A percentile compares a stretch with the other conserved stretches of the same genome.
phyloP scores from a whole-genome alignment of 73 alveolate species.

The Tetrahymena thermophila region DNA sequence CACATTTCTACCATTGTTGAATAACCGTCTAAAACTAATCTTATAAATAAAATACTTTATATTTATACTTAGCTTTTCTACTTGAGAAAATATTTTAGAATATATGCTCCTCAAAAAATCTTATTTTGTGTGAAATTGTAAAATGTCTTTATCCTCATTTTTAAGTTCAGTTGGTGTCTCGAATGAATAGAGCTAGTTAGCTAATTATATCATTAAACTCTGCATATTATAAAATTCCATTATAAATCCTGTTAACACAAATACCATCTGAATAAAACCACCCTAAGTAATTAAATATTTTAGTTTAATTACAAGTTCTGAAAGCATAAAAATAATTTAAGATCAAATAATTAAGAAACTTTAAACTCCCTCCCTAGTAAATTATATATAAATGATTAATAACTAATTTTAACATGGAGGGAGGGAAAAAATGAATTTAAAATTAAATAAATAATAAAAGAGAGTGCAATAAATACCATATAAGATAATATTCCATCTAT shows the following conservation, averaged over 20 bases:
- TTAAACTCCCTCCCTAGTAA: no score
- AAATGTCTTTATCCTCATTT: background rate
- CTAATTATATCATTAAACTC: background rate
- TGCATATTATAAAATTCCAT: background rate
- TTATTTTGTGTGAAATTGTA: background rate
- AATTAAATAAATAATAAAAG: background rate
- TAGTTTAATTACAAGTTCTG: no score
- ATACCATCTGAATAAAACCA: background rate
- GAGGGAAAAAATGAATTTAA: no score
- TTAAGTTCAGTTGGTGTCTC: background rate
- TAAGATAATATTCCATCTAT: background rate
- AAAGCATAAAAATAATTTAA: no score
- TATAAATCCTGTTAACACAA: background rate
- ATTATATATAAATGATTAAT: no score
- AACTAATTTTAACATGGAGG: no score
- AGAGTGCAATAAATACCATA: background rate
- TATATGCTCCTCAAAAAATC: background rate
- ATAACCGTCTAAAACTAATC: background rate
- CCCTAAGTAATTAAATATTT: background rate
- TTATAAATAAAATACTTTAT: background rate
- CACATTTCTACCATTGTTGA: background rate
- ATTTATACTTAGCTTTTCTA: background rate
- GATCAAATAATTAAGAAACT: background rate
- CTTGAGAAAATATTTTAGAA: background rate
- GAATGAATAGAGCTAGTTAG: background rate